Percentiles rank a stretch among this genome's conserved stretches.
These are phyloP conservation scores for Fragilaria crotonensis DNA, from an alignment of 108 stramenopile species.

Conservation along the genomic window DNA sequence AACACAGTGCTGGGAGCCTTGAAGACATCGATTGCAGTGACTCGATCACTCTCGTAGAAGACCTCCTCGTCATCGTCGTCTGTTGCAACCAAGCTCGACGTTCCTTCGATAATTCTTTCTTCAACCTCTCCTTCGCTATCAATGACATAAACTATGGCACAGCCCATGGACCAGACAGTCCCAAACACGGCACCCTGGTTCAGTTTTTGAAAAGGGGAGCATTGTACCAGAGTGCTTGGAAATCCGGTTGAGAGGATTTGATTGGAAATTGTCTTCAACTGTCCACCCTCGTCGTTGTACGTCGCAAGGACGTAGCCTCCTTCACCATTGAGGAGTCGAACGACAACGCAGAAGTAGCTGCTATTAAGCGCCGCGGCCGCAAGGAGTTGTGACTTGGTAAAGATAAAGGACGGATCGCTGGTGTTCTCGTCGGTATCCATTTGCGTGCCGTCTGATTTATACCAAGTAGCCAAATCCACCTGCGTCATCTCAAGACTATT, in stretches of 20 bases:
- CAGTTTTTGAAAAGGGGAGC: not conserved
- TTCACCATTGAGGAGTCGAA: slow-evolving; percentile 1
- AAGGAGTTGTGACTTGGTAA: slow-evolving; percentile 2
- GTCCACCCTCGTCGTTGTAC: not conserved
- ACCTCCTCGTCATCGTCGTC: slow-evolving; percentile 21
- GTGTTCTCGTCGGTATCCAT: not conserved
- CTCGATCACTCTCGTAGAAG: slow-evolving; percentile 41
- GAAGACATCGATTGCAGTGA: slow-evolving; percentile 54
- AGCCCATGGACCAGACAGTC: slow-evolving; percentile 2
- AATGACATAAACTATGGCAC: slow-evolving; percentile 5
- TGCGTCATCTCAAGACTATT: slow-evolving; percentile 3
- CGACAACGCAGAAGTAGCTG: not conserved
- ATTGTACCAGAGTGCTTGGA: not conserved
- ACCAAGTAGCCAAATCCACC: slow-evolving; percentile 20
- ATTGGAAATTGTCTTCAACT: not conserved
- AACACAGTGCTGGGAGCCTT: slow-evolving; percentile 22
- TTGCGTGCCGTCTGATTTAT: not conserved
- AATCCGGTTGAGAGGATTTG: not conserved
- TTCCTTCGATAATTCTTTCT: not conserved
- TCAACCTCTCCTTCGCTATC: not conserved
- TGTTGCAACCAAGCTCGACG: not conserved
- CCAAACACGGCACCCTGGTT: not conserved
- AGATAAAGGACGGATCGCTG: not conserved
- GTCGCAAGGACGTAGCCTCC: slow-evolving; percentile 4
- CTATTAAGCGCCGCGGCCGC: not conserved